Base-by-base conservation (phyloP, 2,329 filamentous ascomycete genomes). In the Diaporthe velutina region DNA sequence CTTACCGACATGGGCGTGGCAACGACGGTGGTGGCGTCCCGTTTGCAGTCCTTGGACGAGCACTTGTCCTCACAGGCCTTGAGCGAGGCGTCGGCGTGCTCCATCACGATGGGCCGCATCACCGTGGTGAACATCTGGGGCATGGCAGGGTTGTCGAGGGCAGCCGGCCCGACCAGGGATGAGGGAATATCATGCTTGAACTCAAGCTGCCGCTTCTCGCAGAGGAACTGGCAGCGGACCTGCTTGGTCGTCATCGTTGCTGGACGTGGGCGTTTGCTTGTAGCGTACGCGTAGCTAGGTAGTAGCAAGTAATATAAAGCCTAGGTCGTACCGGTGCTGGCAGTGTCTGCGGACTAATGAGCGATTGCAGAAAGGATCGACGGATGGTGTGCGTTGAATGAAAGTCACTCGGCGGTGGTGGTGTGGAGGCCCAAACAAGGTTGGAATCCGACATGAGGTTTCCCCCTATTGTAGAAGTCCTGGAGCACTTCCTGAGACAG, bases 1-100 rank as follows among this genome's bases (percentile, higher is more conserved):
- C 74, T 68, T 70, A 76, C 74, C 72, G 74, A 76, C 74, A 76
- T 76, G 54, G 74, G 74, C 35, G 74, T 76, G 50, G 74, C 74
- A 13, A 76, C 74, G 28, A 76, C 60, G n/a, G 72, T 76, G 50
- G 60, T 57, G 19, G 74, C 40, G 22, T 70, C 52, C 45, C 45
- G 50, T 15, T 71, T 33, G 54, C 74, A 76, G 25, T 28, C 45
- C 60, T 76, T 74, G 30, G 67, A 33, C 13, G 72, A 74, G 67
- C 74, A 76, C 68, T 76, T 76, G 54, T 74, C 74, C 60, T 76
- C 74, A 12, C 74, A 76, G 25, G 74, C 74, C 50, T 68, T 70
- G 19, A 76, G 74, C 35, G 74, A 73, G n/a, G 68, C 74, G 22
- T 42, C 72, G 30, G 74, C 74, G 30, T 76, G 72, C 74, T 76